Base-by-base conservation (phyloP, 768 basidiomycete species). In the Podaxis carcinomalis region DNA sequence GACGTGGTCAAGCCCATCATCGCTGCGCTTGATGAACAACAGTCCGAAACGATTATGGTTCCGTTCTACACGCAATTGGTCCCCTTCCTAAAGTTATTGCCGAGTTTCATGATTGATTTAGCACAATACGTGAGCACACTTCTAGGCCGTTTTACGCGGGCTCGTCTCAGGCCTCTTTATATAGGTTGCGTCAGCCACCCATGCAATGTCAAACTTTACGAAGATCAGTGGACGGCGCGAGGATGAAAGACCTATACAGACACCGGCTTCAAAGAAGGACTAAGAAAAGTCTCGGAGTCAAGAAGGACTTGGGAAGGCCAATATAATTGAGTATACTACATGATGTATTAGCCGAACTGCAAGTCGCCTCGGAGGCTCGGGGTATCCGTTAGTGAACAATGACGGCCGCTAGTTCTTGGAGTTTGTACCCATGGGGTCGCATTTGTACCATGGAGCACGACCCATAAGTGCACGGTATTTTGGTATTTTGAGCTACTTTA, bases 1-100 rank as follows among this genome's bases (percentile, higher is more conserved):
- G 77, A 82, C 3, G 79, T 96, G 9, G 91, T 92, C 57, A 94
- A 95, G 72, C 78, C 78, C 35, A 85, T 98, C 68, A 91, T 98
- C 59, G 74, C 84, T 35, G 90, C 90, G 1, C 70, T 97, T 56
- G 92, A 97, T 70, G 84, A 85, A 51, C 88, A 90, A 63, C 87
- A 95, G 66, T 89, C 88, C 13, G 81, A 83, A 61, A 82, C 78
- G 19, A 82, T 95, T 62, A 74, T 83, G 64, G 66, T 92, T 64
- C 94, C 94, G 14, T 88, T 92, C 72, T 92, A 85, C 66, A 78
- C 79, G 13, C 77, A 90, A 67, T 81, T 86, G 28, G 74, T 80
- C 37, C 85, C 87, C 46, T 77, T 77, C 63, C 66, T 90, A 62
- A 73, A 72, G 53, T 69, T 84, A 61, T 71, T 90, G 59, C 92